Conservation (phyloP, 1,139 yeast genomes). For the Yamadazyma siamensis region DNA sequence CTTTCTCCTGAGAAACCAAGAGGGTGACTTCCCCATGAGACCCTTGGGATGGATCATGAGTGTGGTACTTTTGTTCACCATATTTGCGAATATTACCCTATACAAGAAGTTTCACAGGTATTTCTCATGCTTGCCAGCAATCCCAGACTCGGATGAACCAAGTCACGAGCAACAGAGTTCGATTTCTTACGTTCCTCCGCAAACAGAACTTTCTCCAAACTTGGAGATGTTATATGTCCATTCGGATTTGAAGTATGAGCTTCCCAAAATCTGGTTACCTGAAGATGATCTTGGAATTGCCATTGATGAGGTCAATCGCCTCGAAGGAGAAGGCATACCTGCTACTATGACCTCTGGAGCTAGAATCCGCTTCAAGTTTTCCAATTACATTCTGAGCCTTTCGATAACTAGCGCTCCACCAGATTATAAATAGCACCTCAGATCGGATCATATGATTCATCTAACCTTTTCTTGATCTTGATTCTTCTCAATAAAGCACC, state of each 20-base stretch:
- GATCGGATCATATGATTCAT: slow-evolving; percentile 5
- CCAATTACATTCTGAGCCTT: slow-evolving; percentile 15
- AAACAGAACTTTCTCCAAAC: slow-evolving; percentile 11
- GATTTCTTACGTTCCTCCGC: not conserved
- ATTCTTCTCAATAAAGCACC: slow-evolving; percentile 17
- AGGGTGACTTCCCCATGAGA: slow-evolving; percentile 30
- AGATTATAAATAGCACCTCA: slow-evolving; percentile 24
- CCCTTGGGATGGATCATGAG: slow-evolving; percentile 48
- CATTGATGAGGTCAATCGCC: slow-evolving; percentile 12
- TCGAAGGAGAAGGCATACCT: slow-evolving; percentile 13
- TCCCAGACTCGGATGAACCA: slow-evolving; percentile 8
- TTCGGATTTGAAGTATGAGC: slow-evolving; percentile 32
- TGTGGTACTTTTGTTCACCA: slow-evolving; percentile 32
- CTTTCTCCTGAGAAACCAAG: slow-evolving; percentile 50
- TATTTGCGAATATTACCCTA: slow-evolving; percentile 31
- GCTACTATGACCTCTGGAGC: slow-evolving; percentile 32
- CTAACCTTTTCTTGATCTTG: slow-evolving; percentile 20
- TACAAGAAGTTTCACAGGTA: slow-evolving; percentile 27
- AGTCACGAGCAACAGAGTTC: not conserved
- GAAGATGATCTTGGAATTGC: slow-evolving; percentile 21
- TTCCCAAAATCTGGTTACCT: slow-evolving; percentile 36
- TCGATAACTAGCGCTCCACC: slow-evolving; percentile 35
- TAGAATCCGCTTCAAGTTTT: slow-evolving; percentile 15
- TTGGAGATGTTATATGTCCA: slow-evolving; percentile 25
- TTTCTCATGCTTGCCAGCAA: slow-evolving; percentile 28